Evolutionary conservation across 148 eudicot genomes (phyloP), one percentile per base, ranked within the genome.

Genomic region (Persicaria maculosa): DNA sequence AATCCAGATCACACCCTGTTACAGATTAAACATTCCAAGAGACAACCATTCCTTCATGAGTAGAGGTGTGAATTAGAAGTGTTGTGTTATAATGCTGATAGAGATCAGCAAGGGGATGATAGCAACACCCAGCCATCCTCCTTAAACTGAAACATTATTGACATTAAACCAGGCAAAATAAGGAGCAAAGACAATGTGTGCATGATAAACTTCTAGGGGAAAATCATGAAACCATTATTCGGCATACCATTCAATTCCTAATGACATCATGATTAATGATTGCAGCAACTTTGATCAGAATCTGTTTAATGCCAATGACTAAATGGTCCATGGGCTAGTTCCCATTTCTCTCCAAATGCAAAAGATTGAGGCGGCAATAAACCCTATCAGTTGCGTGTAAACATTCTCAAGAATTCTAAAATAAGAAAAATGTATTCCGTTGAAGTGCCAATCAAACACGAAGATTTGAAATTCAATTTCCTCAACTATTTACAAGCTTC

Each of bases 1-100:
- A 78, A 95, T 74, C 99, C 99, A 92, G 20, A 95, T 73, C 53
- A 80, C 47, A 64, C 99, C 99, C 99, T 95, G 85, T 70, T 68
- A 78, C 64, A 79, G 79, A 72, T 71, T 48, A 45, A 12, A 71
- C 40, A 64, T 45, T 71, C 15, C 40, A 47, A 68, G 48, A 17
- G 73, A 70, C 5, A 9, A 9, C 14, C 25, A 25, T 45, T 45
- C 40, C 65, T 17, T 45, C 36, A 19, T 45, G 17, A 71, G 53
- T 20, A 52, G n/a, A 52, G 4, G 11, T 48, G 4, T 5, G 5
- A 71, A 71, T 25, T 45, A 71, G 36, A 17, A 17, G n/a, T 71
- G 54, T 48, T 46, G 53, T 19, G 54, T 71, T 7, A 71, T 31
- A 31, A 31, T 31, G 40, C 40, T 31, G 40, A 71, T 46, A 17